Evolutionary conservation across 345 rosid genomes (phyloP).

Genomic region (Heritiera littoralis): DNA sequence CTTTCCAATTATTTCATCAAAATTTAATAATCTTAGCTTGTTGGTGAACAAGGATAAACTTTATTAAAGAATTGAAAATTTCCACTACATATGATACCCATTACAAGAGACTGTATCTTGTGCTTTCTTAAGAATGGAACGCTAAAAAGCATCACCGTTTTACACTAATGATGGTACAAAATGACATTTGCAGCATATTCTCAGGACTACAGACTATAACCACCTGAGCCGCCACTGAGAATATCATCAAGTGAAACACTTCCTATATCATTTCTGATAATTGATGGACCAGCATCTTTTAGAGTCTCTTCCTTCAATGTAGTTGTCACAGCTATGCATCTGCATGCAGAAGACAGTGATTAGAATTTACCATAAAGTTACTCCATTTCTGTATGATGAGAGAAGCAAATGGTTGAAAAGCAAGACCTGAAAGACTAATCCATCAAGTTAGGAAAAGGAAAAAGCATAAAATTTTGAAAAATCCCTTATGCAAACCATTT

Average conservation of each 20-base stretch:
- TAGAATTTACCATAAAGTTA: slow-evolving; percentile 9
- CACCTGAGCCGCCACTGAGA: slow-evolving; percentile 78
- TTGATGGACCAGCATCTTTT: slow-evolving; percentile 64
- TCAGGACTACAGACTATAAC: slow-evolving; percentile 74
- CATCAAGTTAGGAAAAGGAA: not conserved
- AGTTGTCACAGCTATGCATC: slow-evolving; percentile 93
- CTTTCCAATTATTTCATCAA: slow-evolving; percentile 16
- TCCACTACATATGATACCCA: slow-evolving; percentile 30
- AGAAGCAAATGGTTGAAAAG: slow-evolving; percentile 14
- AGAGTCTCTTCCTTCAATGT: slow-evolving; percentile 69
- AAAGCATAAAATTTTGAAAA: not conserved
- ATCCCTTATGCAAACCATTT: slow-evolving; percentile 6
- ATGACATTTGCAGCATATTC: slow-evolving; percentile 37
- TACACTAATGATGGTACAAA: slow-evolving; percentile 44
- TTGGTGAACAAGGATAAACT: slow-evolving; percentile 6
- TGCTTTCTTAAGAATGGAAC: slow-evolving; percentile 13
- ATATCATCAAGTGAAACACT: slow-evolving; percentile 75
- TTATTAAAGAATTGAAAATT: slow-evolving; percentile 17
- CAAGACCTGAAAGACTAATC: slow-evolving; percentile 2
- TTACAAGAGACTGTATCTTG: slow-evolving; percentile 34
- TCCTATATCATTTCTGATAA: slow-evolving; percentile 75
- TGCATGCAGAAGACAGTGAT: slow-evolving; percentile 41
- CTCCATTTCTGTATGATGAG: not conserved
- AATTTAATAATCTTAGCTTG: slow-evolving; percentile 12
- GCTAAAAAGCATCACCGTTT: slow-evolving; percentile 27